Base-by-base conservation (phyloP, 306 rosid genomes). In the Vigna angularis region DNA sequence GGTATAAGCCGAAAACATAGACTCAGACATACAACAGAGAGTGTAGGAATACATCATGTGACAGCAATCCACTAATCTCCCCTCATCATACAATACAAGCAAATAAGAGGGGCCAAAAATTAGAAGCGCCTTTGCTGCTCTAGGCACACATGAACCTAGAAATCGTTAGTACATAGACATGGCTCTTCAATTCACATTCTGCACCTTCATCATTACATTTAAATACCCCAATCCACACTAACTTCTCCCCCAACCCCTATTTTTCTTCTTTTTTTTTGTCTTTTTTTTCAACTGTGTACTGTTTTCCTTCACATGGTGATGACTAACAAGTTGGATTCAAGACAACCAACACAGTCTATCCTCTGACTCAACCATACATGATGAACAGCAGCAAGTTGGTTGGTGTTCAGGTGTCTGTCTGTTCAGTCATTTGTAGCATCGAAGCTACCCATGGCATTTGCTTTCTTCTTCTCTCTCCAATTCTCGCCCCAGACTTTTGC, bases 401-500 rank as follows among this genome's bases (percentile, higher is more conserved):
- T 66, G 28, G 79, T 64, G 75, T 69, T 67, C 17, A 9, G 11
- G 15, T 30, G 28, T 26, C 28, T 40, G 57, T 66, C 75, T 76
- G 62, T 81, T 86, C 83, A 94, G 83, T 92, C 97, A 69, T 88
- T 88, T 26, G 98, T 85, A 77, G 93, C 88, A 81, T 95, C 98
- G 63, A 95, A 95, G 91, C 97, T 95, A 45, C 93, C 97, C 89
- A 85, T 69, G 1, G 77, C 94, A 28, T 84, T 86, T 28, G 97
- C 97, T 47, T 94, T 81, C 84, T 93, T 96, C 79, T 88, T 91
- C 59, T 93, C 99, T 77, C 98, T 90, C 97, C 97, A 96, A 76
- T 96, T 96, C 86, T 96, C 98, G 0, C 97, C 98, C 98, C 98
- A 95, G 47, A 92, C 93, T 89, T 89, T 95, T 0, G 98, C 97